Evolutionary conservation across 306 rosid genomes (phyloP).

Genomic region (Cicer pinnatifidum): DNA sequence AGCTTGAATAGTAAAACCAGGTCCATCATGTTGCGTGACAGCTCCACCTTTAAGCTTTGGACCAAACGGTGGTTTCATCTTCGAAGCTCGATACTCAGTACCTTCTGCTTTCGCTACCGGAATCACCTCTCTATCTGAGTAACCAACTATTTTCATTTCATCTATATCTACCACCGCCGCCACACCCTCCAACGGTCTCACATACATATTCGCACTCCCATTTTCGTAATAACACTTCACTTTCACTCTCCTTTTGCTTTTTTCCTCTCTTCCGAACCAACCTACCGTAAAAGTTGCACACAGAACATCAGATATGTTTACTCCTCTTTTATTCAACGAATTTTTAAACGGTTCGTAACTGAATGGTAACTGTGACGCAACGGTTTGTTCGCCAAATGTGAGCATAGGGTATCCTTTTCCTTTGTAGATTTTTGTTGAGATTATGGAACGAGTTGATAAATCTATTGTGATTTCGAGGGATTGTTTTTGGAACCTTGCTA

Average conservation of each 20-base stretch:
- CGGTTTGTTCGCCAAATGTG: conserved; percentile 32
- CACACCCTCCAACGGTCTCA: conserved; percentile 46
- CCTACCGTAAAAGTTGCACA: conserved; percentile 33
- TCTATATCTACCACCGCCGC: conserved; percentile 42
- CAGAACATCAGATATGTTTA: conserved; percentile 33
- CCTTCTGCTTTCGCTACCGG: conserved; percentile 44
- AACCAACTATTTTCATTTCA: conserved; percentile 36
- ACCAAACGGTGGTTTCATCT: conserved; percentile 49
- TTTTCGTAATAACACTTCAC: conserved; percentile 40
- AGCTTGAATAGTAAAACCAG: conserved; percentile 45
- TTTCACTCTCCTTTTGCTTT: conserved; percentile 29
- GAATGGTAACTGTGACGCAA: conserved; percentile 10
- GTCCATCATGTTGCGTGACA: conserved; percentile 40
- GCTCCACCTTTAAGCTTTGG: conserved; percentile 39
- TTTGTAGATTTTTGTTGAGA: conserved; percentile 42
- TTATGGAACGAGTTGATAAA: conserved; percentile 34
- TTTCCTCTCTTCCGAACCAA: conserved; percentile 44
- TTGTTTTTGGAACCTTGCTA: conserved; percentile 47
- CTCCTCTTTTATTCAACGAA: conserved; percentile 38
- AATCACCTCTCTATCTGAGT: conserved; percentile 33
- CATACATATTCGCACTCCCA: conserved; percentile 37
- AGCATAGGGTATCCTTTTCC: conserved; percentile 57
- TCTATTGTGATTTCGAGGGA: conserved; percentile 57
- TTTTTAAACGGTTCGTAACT: conserved; percentile 40
- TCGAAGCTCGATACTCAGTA: conserved; percentile 43